These are phyloP conservation scores for Chaetomiaceae sp. DNA, from an alignment of 2,329 filamentous ascomycete species.

Conservation along the genomic window DNA sequence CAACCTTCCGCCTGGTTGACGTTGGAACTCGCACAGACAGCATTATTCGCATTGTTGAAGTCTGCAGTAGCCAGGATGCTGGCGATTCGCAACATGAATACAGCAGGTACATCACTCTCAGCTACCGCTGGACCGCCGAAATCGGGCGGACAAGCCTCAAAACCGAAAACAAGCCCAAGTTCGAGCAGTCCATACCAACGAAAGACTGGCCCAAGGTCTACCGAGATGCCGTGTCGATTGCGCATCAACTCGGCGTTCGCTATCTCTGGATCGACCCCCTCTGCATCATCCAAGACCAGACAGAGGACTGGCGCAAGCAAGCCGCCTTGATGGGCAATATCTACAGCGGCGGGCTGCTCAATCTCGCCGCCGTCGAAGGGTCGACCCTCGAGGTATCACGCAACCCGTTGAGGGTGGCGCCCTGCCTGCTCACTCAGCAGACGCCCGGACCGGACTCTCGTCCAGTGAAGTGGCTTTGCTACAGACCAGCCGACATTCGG, in stretches of 20 bases:
- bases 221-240: not conserved
- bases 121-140: not conserved
- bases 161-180: not conserved
- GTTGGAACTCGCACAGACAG: not conserved
- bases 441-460: not conserved
- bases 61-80: not conserved
- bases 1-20: not conserved
- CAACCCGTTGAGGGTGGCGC: not conserved
- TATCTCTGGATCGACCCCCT: not conserved
- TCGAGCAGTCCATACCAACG: not conserved
- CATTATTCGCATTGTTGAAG: not conserved
- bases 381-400: not conserved
- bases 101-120: not conserved
- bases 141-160: not conserved
- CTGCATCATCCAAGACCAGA: not conserved
- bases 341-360: not conserved
- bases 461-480: not conserved
- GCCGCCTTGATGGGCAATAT: not conserved
- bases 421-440: not conserved
- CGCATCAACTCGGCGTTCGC: not conserved
- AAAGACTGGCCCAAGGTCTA: not conserved
- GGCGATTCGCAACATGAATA: not conserved
- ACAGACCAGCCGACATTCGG: not conserved
- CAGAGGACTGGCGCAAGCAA: not conserved
- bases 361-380: not conserved